These are phyloP conservation scores for Schizonepeta tenuifolia DNA, from an alignment of 257 asterid species.

Conservation along the genomic window DNA sequence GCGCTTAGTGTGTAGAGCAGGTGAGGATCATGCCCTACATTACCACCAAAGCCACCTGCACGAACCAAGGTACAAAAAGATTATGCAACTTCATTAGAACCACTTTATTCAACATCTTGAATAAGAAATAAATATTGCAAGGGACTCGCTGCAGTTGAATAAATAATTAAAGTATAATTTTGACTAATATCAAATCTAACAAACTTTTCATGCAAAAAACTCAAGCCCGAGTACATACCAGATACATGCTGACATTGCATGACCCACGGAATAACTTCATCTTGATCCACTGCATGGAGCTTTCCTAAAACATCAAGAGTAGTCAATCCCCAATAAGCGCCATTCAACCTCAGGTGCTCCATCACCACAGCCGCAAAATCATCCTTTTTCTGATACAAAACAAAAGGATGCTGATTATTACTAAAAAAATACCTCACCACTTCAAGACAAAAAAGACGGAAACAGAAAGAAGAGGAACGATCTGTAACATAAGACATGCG, in stretches of 20 bases:
- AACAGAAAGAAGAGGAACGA: neutral
- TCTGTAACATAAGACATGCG: neutral
- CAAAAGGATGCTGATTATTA: slow-evolving; percentile 8
- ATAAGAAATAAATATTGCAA: neutral
- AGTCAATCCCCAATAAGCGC: slow-evolving; percentile 97
- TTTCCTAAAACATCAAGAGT: slow-evolving; percentile 82
- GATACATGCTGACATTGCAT: slow-evolving; percentile 94
- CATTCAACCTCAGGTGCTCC: slow-evolving; percentile 90
- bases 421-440: neutral
- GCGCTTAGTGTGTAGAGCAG: slow-evolving; percentile 84
- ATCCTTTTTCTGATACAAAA: slow-evolving; percentile 64
- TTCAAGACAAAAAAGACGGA: neutral
- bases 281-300: slow-evolving; percentile 74
- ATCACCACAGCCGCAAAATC: slow-evolving; percentile 77
- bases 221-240: slow-evolving; percentile 54
- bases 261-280: slow-evolving; percentile 82
- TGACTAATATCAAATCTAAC: neutral
- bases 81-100: slow-evolving; percentile 6
- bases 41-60: slow-evolving; percentile 96
- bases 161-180: neutral
- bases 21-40: slow-evolving; percentile 94
- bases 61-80: slow-evolving; percentile 13
- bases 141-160: neutral
- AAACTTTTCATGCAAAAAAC: slow-evolving; percentile 6
- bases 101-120: neutral